Conservation (phyloP, 202 grass and related monocot species). For the Carex sylvatica region DNA sequence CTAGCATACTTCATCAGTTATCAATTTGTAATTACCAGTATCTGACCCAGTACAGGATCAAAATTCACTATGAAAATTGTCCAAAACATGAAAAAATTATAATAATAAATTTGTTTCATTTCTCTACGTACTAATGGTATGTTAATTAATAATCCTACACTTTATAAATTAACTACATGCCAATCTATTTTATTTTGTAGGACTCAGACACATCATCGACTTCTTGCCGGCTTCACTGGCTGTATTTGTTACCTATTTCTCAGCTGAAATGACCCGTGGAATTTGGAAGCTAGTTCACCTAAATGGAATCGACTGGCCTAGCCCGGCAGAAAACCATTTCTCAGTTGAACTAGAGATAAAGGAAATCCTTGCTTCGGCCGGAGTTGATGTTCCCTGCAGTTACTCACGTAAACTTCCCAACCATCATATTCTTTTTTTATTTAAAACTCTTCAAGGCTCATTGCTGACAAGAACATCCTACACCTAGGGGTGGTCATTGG, state of each 20-base stretch:
- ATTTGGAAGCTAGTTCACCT: conserved; percentile 80
- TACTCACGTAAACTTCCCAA: conserved; percentile 38
- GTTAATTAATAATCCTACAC: background rate
- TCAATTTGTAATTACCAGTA: background rate
- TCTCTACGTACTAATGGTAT: background rate
- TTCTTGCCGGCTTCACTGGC: conserved; percentile 89
- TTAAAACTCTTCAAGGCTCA: background rate
- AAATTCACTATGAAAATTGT: background rate
- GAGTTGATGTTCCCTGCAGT: conserved; percentile 53
- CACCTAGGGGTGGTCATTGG: too few relatives aligned
- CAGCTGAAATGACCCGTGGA: conserved; percentile 82
- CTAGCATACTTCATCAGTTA: background rate
- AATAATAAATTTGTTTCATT: background rate
- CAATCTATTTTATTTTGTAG: conserved; percentile 37
- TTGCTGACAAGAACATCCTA: background rate
- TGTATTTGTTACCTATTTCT: conserved; percentile 66
- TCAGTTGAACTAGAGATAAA: conserved; percentile 69
- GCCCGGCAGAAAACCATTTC: conserved; percentile 52
- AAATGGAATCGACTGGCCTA: conserved; percentile 91
- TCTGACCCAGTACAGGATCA: background rate
- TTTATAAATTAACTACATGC: conserved; percentile 13
- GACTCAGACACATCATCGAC: conserved; percentile 66
- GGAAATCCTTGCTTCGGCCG: conserved; percentile 67
- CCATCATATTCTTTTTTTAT: background rate
- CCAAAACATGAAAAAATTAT: background rate